These are phyloP conservation scores for Aethionema arabicum DNA, from an alignment of 345 rosid genomes.

Conservation along the genomic window DNA sequence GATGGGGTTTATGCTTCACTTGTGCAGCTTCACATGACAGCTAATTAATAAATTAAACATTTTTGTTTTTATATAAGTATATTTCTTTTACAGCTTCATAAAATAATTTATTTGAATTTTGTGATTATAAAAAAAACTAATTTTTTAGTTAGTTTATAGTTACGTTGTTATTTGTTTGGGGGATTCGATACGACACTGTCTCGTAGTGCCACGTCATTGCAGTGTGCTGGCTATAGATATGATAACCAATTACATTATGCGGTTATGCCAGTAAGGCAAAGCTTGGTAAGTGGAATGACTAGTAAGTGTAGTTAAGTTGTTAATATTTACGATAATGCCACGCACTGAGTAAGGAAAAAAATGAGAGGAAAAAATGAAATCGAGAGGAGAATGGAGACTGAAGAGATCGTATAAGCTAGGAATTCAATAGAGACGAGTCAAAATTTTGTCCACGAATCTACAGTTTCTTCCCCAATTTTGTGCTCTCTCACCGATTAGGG, in stretches of 20 bases:
- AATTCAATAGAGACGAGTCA: constrained; percentile 37
- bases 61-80: no score
- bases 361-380: not conserved
- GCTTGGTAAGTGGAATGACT: not conserved
- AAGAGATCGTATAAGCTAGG: constrained; percentile 30
- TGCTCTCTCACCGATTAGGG: constrained; percentile 36
- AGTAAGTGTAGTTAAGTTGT: not conserved
- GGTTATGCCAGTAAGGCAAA: constrained; percentile 26
- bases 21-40: constrained; percentile 43
- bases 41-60: no score
- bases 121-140: no score
- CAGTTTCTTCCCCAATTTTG: constrained; percentile 6
- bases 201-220: constrained; percentile 9
- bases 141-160: not conserved
- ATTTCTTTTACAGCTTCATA: no score
- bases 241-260: constrained; percentile 17
- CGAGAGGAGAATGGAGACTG: constrained; percentile 24
- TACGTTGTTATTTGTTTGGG: constrained; percentile 1
- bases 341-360: constrained; percentile 13
- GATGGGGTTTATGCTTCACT: constrained; percentile 58
- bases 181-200: not conserved
- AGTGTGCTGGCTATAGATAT: constrained; percentile 30
- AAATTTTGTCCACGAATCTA: constrained; percentile 16
- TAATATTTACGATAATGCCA: constrained; percentile 30
- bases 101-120: no score